Evolutionary conservation across 78 protist genomes (phyloP).

Genomic region (Creolimax fragrantissima): DNA sequence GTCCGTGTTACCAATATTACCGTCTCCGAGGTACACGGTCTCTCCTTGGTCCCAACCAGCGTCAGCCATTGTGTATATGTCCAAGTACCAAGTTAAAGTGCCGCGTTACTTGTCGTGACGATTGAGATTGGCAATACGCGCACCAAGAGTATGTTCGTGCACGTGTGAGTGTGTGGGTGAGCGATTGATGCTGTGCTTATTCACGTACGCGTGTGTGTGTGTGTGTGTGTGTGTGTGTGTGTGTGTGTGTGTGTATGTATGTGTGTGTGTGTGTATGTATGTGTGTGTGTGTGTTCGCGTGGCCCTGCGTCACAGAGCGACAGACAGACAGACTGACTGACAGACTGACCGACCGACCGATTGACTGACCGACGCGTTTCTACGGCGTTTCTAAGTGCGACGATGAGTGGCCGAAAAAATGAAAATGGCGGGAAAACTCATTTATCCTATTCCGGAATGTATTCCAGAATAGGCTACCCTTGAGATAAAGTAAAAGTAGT

Average conservation of each 20-base stretch:
- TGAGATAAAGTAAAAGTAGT: no score
- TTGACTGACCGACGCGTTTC: no score
- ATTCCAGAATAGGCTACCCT: no score
- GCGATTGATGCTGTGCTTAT: neutral
- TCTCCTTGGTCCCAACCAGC: neutral
- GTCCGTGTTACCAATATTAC: neutral
- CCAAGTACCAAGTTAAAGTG: neutral
- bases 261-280: neutral
- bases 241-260: slow-evolving; percentile 19
- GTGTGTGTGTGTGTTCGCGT: neutral
- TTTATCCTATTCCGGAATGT: no score
- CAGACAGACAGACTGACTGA: no score
- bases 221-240: slow-evolving; percentile 26
- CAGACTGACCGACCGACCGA: no score
- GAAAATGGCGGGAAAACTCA: no score
- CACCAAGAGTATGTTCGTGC: neutral
- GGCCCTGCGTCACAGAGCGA: neutral
- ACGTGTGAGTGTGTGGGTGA: neutral
- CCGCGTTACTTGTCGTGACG: neutral
- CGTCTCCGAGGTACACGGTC: neutral
- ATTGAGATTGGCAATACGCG: neutral
- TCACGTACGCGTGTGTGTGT: neutral
- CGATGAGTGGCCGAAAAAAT: no score
- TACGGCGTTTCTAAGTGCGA: no score
- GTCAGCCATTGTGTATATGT: neutral